A percentile compares a stretch with the other conserved stretches of the same genome.
These are phyloP conservation scores for Saccharum officinarum DNA, from an alignment of 176 grass and related monocot genomes.

Conservation along the genomic window DNA sequence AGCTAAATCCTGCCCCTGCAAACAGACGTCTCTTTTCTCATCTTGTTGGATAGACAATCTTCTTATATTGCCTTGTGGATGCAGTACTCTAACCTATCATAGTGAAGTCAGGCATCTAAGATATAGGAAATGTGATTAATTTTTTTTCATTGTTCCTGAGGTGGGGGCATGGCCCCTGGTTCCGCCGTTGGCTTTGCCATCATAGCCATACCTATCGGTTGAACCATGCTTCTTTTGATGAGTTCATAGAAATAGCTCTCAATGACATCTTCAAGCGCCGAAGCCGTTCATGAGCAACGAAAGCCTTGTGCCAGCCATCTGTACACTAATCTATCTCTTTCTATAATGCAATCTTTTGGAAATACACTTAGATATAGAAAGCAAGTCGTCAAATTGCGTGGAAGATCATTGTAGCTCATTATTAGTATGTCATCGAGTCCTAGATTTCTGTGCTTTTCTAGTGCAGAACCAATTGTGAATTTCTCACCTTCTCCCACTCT, in stretches of 20 bases:
- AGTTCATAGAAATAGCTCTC: neutral
- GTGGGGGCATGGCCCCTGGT: no score
- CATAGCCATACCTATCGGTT: neutral
- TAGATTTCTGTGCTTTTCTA: neutral
- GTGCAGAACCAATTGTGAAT: neutral
- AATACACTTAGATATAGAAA: neutral
- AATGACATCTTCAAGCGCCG: neutral
- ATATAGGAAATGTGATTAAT: no score
- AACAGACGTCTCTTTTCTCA: neutral
- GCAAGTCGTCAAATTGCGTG: neutral
- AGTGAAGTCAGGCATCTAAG: no score
- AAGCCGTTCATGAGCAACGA: neutral
- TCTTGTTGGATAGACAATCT: neutral
- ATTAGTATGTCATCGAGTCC: neutral
- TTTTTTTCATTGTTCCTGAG: no score
- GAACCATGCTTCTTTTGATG: neutral
- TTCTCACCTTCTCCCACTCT: neutral
- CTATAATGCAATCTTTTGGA: neutral
- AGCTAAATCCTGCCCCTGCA: neutral
- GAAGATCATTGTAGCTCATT: neutral
- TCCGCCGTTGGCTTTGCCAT: neutral
- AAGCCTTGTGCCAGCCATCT: neutral
- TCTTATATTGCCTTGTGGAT: neutral
- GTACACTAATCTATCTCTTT: neutral
- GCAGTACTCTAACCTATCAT: neutral